These are phyloP conservation scores for Trichoderma simmonsii DNA, from an alignment of 2,329 filamentous ascomycete species.

Conservation along the genomic window DNA sequence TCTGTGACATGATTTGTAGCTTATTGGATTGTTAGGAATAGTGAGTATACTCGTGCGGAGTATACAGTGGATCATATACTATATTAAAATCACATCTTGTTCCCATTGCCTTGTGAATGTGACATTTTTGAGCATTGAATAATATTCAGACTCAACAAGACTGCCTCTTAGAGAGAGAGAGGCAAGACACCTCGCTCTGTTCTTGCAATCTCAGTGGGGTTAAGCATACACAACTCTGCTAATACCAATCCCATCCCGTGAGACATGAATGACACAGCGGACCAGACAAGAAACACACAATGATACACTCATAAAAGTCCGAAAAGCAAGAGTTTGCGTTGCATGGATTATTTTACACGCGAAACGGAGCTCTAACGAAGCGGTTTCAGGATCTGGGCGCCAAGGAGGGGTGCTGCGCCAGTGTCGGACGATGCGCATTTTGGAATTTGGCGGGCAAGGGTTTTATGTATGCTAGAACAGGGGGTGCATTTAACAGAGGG, in stretches of 20 bases:
- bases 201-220: not conserved
- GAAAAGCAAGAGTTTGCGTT: not conserved
- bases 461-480: not conserved
- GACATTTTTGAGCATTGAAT: not conserved
- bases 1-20: constrained; percentile 16
- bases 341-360: not conserved
- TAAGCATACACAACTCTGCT: not conserved
- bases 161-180: not conserved
- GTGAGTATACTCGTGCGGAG: constrained; percentile 10
- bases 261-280: not conserved
- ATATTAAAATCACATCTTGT: not conserved
- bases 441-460: not conserved
- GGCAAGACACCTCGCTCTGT: not conserved
- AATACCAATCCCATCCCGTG: not conserved
- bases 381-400: constrained; percentile 3
- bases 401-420: not conserved
- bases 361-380: constrained; percentile 1
- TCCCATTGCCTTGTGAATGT: not conserved
- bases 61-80: constrained; percentile 16
- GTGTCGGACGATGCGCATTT: not conserved
- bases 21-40: constrained; percentile 17
- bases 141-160: not conserved
- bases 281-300: not conserved
- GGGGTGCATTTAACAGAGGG: not conserved
- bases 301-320: not conserved